Percentiles rank a stretch among this genome's conserved stretches.
Evolutionary conservation across 495 filamentous ascomycete genomes (phyloP).

Genomic region (Podospora anserina): DNA sequence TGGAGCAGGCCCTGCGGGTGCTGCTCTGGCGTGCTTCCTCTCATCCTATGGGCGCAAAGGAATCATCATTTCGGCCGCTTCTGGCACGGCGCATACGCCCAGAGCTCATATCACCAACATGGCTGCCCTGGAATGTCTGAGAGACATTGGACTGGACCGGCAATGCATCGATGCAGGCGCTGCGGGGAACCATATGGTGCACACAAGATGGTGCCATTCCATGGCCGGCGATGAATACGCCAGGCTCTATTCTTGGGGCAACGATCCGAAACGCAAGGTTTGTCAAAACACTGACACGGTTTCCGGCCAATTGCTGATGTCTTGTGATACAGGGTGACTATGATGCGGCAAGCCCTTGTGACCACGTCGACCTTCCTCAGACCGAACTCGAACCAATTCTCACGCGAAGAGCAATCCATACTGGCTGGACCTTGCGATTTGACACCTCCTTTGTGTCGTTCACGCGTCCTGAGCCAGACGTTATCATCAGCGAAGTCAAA

Average conservation of each 20-base stretch:
- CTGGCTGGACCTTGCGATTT: conserved; percentile 45
- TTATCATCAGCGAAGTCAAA: conserved; percentile 38
- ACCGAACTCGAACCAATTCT: conserved; percentile 52
- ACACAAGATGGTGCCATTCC: conserved; percentile 53
- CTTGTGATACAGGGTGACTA: conserved; percentile 47
- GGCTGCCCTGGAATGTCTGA: conserved; percentile 48
- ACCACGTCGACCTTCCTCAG: conserved; percentile 49
- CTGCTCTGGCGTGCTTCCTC: conserved; percentile 53
- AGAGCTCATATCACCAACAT: conserved; percentile 56
- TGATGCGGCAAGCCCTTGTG: conserved; percentile 48
- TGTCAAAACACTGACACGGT: conserved; percentile 10
- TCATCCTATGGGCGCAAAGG: conserved; percentile 49
- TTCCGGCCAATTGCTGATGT: not conserved
- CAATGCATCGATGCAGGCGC: conserved; percentile 38
- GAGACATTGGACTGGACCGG: conserved; percentile 50
- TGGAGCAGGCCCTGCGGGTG: conserved; percentile 55
- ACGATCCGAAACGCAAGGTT: conserved; percentile 47
- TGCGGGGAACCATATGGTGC: conserved; percentile 42
- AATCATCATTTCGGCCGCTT: conserved; percentile 45
- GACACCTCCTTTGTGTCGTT: conserved; percentile 41
- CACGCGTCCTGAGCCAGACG: conserved; percentile 25
- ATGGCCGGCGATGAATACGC: conserved; percentile 57
- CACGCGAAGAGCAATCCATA: conserved; percentile 42
- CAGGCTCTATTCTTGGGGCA: conserved; percentile 52
- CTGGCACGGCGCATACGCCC: conserved; percentile 51